Evolutionary conservation across 306 rosid species (phyloP).

Genomic region (Rubus idaeus): DNA sequence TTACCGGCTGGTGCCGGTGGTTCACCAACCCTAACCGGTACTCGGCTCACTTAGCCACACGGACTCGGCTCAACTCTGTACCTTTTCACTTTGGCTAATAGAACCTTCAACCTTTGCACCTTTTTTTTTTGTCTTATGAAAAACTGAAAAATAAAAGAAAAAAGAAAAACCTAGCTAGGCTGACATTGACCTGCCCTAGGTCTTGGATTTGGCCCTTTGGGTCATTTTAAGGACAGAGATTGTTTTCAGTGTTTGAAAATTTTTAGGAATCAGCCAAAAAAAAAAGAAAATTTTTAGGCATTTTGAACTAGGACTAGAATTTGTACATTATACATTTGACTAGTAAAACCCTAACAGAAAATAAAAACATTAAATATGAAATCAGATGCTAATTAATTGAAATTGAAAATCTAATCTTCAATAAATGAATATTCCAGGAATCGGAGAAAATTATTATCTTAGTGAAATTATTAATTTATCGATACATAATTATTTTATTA

Average conservation of each 20-base stretch:
- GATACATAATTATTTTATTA: too few relatives aligned
- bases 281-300: not conserved
- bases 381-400: not conserved
- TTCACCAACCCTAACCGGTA: slow-evolving; percentile 49
- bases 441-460: too few relatives aligned
- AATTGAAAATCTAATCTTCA: not conserved
- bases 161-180: not conserved
- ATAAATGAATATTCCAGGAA: too few relatives aligned
- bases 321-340: not conserved
- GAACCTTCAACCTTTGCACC: not conserved
- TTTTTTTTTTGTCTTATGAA: too few relatives aligned
- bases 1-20: slow-evolving; percentile 45
- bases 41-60: slow-evolving; percentile 16
- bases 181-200: not conserved
- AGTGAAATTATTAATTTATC: too few relatives aligned
- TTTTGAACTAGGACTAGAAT: slow-evolving; percentile 9
- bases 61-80: not conserved
- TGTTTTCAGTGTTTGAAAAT: not conserved
- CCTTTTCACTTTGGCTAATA: not conserved
- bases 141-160: too few relatives aligned
- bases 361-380: not conserved
- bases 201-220: not conserved
- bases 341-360: not conserved
- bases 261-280: too few relatives aligned
- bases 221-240: not conserved